These are phyloP conservation scores for Ogataea nakhonphanomensis DNA, from an alignment of 805 yeast species.

Conservation along the genomic window DNA sequence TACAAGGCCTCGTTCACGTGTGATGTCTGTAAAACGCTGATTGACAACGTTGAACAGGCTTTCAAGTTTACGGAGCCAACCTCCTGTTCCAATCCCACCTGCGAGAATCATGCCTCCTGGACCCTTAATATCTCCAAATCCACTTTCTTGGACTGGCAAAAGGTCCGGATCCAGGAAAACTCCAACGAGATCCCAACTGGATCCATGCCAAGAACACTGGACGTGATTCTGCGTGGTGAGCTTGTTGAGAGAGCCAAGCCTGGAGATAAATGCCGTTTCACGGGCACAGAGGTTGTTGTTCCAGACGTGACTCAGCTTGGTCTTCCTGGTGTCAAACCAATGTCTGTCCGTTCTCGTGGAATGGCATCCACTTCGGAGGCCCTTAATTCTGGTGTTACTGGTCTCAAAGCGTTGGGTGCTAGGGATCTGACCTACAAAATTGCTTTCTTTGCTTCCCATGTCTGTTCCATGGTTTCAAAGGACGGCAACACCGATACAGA, in stretches of 20 bases:
- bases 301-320: constrained; percentile 95
- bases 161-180: constrained; percentile 91
- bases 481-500: constrained; percentile 28
- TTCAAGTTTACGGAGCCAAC: constrained; percentile 95
- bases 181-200: constrained; percentile 97
- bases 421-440: constrained; percentile 89
- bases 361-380: constrained; percentile 58
- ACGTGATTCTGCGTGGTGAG: constrained; percentile 89
- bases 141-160: constrained; percentile 94
- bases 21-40: constrained; percentile 78
- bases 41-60: constrained; percentile 87
- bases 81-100: constrained; percentile 80
- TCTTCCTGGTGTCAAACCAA: constrained; percentile 90
- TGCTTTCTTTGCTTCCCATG: constrained; percentile 91
- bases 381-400: constrained; percentile 80
- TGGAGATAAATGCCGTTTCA: constrained; percentile 90
- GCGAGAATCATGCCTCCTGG: constrained; percentile 86
- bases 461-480: constrained; percentile 53
- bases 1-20: constrained; percentile 85
- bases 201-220: constrained; percentile 96
- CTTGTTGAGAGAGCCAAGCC: constrained; percentile 95
- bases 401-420: constrained; percentile 86
- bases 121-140: constrained; percentile 79
- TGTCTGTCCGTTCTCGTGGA: constrained; percentile 59
- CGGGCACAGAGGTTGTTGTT: constrained; percentile 91